Conservation (phyloP, 768 basidiomycete species). For the Amanita jacksonii region DNA sequence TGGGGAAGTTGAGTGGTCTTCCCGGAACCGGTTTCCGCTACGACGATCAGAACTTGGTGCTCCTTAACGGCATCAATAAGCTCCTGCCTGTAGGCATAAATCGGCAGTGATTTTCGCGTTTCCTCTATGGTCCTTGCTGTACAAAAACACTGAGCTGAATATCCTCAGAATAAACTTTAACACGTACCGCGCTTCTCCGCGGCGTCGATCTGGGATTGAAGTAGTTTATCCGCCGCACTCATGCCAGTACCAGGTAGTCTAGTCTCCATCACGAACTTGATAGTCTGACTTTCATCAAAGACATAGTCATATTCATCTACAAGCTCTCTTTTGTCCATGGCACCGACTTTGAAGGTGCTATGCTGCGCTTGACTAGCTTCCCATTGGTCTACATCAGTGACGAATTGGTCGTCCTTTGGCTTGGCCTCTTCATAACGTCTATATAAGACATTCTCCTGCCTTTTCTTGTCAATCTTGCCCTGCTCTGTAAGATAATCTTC, state of each 20-base stretch:
- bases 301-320: conserved; percentile 93
- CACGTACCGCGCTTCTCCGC: conserved; percentile 79
- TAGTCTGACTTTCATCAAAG: conserved; percentile 96
- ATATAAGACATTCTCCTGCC: conserved; percentile 87
- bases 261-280: conserved; percentile 86
- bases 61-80: conserved; percentile 83
- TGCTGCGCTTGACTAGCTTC: conserved; percentile 86
- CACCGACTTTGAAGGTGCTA: conserved; percentile 85
- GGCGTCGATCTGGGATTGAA: conserved; percentile 84
- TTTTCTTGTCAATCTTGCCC: conserved; percentile 96
- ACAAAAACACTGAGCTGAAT: background rate
- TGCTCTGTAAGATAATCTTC: conserved; percentile 99
- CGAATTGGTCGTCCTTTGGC: conserved; percentile 87
- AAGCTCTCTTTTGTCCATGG: conserved; percentile 77
- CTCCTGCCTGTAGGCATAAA: conserved; percentile 81
- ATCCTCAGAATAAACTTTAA: conserved; percentile 5
- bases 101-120: conserved; percentile 87
- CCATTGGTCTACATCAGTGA: conserved; percentile 97
- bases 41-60: conserved; percentile 93
- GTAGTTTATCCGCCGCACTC: conserved; percentile 75
- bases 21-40: conserved; percentile 97
- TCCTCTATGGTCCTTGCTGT: conserved; percentile 86
- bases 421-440: conserved; percentile 92
- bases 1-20: conserved; percentile 99
- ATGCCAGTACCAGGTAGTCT: conserved; percentile 60